These are phyloP conservation scores for Lachnellula cervina DNA, from an alignment of 2,329 filamentous ascomycete species.

Conservation along the genomic window DNA sequence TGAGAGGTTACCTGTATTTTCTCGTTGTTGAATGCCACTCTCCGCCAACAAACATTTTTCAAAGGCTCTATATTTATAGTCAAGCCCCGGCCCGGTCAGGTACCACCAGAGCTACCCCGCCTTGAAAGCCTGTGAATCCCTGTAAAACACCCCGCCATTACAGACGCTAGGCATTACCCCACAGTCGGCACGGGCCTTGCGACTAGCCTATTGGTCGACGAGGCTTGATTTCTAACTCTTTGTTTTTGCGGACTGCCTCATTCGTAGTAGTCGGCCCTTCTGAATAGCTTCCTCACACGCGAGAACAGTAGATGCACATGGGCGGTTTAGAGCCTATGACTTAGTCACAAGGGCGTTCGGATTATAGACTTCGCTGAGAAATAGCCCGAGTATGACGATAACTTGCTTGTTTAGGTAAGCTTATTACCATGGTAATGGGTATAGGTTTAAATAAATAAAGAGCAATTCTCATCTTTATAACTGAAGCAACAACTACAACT, in stretches of 20 bases:
- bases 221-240: neutral
- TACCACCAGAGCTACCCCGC: constrained; percentile 4
- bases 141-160: neutral
- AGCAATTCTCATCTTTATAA: too few species aligned
- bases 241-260: neutral
- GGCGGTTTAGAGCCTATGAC: neutral
- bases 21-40: neutral
- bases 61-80: too few species aligned
- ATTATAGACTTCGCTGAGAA: too few species aligned
- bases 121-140: neutral
- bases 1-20: neutral
- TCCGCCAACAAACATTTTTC: neutral
- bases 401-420: too few species aligned
- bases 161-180: too few species aligned
- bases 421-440: too few species aligned
- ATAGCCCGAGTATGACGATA: too few species aligned
- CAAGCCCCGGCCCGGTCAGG: neutral
- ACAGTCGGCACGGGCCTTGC: neutral
- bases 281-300: neutral
- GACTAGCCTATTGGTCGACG: neutral
- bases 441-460: too few species aligned
- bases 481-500: too few species aligned
- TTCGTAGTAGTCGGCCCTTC: neutral
- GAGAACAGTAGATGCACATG: neutral
- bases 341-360: too few species aligned